Evolutionary conservation across 495 filamentous ascomycete genomes (phyloP).

Genomic region (Podospora conica): DNA sequence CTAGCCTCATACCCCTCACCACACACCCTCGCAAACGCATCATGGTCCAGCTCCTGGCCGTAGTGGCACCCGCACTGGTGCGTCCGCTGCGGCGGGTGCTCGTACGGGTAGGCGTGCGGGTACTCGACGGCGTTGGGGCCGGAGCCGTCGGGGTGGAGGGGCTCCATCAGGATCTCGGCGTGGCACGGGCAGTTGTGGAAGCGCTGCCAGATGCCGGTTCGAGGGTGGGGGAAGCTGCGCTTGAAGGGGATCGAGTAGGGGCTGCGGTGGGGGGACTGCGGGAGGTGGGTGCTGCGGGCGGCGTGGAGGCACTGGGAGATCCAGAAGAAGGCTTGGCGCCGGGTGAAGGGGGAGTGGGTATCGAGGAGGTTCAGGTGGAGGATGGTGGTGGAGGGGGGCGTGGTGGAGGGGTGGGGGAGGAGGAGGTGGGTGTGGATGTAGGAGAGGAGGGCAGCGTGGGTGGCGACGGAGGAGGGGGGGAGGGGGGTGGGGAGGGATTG

Average conservation of each 20-base stretch:
- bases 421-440: constrained; percentile 3
- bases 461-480: neutral
- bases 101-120: constrained; percentile 3
- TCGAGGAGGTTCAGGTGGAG: neutral
- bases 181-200: constrained; percentile 22
- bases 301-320: constrained; percentile 13
- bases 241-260: neutral
- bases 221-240: neutral
- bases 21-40: constrained; percentile 6
- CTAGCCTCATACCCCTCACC: neutral
- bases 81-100: constrained; percentile 8
- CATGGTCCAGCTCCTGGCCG: constrained; percentile 8
- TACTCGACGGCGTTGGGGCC: constrained; percentile 9
- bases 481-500: constrained; percentile 7
- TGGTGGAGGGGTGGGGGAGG: neutral
- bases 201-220: neutral
- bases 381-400: neutral
- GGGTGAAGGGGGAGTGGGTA: neutral
- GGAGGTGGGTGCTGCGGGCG: constrained; percentile 1
- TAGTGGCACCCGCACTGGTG: constrained; percentile 14
- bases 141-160: neutral
- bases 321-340: constrained; percentile 10
- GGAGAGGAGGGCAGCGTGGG: constrained; percentile 1
- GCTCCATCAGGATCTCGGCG: neutral
- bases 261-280: neutral